Evolutionary conservation across 2,329 filamentous ascomycete species (phyloP), one percentile per base, ranked within the genome.

Genomic region (Colletotrichum plurivorum): DNA sequence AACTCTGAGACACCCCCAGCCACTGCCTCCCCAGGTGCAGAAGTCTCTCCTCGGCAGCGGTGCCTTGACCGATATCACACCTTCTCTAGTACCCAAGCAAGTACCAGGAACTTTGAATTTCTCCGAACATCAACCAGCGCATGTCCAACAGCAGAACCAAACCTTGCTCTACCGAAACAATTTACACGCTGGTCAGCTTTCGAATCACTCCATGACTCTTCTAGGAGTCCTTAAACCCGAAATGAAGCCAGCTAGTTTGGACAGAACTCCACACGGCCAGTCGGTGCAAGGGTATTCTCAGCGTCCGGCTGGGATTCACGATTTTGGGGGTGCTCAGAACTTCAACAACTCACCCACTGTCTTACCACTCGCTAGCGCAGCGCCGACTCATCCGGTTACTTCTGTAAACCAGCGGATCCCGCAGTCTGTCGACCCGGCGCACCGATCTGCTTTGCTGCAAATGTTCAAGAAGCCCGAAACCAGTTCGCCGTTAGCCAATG

Each of bases 11-110:
- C 80, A 83, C 60, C 85, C 85, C 1, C 86, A 88, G 61, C 84
- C 87, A 10, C 76, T 87, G 12, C 87, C 87, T 31, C 87, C 86
- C 7, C 86, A 88, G 54, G 85, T 88, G 1, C 87, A 89, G 67
- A 84, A 70, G 22, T 53, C 58, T 18, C 39, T 63, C 10, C 43
- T 63, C 49, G 55, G 58, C 64, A 61, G 66, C 62, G 55, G 56
- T 43, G 49, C 22, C 53, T 64, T 41, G 61, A 69, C 43, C 67
- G 54, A 69, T 5, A 43, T 49, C 22, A 67, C 73, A 6, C 75
- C 71, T 7, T 69, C 72, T 9, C 73, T 73, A 36, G 55, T 49
- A 18, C 55, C 56, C 20, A 55, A 69, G 22, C 67, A 67, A 25
- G 56, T 51, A n/a, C 62, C 60, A 36, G 63, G 56, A n/a, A 61